Evolutionary conservation across 768 basidiomycete genomes (phyloP).

Genomic region (Tricholomella constricta): DNA sequence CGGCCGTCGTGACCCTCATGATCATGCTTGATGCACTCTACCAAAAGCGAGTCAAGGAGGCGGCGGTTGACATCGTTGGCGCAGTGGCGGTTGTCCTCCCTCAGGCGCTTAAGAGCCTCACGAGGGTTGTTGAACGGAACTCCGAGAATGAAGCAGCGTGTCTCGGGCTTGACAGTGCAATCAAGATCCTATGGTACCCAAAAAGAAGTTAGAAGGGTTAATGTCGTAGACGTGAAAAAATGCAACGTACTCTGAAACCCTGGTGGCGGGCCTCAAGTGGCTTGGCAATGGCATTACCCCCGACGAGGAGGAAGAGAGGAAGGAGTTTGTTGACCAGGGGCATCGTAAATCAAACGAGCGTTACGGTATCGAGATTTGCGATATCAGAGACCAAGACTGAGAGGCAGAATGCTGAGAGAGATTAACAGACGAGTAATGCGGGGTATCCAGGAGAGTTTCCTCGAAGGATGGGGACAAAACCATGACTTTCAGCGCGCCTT

Average conservation of each 20-base stretch:
- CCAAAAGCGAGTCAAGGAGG: slow-evolving; percentile 10
- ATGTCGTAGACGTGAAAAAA: too few relatives aligned
- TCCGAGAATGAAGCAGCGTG: slow-evolving; percentile 17
- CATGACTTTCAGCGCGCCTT: slow-evolving; percentile 5
- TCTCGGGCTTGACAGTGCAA: slow-evolving; percentile 7
- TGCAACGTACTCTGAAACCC: slow-evolving; percentile 8
- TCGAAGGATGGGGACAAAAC: slow-evolving; percentile 13
- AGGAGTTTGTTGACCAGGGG: slow-evolving; percentile 13
- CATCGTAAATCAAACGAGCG: slow-evolving; percentile 8
- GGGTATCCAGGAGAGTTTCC: slow-evolving; percentile 17
- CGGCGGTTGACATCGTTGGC: slow-evolving; percentile 17
- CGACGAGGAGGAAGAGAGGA: slow-evolving; percentile 20
- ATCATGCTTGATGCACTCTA: slow-evolving; percentile 16
- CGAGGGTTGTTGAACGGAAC: slow-evolving; percentile 18
- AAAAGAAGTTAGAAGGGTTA: too few relatives aligned
- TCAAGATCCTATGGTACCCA: slow-evolving; percentile 14
- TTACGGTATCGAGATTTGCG: slow-evolving; percentile 7
- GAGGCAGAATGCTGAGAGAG: background rate
- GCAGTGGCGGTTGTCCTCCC: slow-evolving; percentile 14
- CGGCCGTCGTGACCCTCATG: slow-evolving; percentile 8
- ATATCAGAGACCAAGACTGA: slow-evolving; percentile 2
- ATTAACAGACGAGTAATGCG: background rate
- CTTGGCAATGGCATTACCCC: slow-evolving; percentile 13
- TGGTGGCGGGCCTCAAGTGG: slow-evolving; percentile 16
- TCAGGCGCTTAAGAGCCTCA: slow-evolving; percentile 14